phyloP scores from a whole-genome alignment of 1,284 basidiomycete species.

The Porogramme epimiltina region DNA sequence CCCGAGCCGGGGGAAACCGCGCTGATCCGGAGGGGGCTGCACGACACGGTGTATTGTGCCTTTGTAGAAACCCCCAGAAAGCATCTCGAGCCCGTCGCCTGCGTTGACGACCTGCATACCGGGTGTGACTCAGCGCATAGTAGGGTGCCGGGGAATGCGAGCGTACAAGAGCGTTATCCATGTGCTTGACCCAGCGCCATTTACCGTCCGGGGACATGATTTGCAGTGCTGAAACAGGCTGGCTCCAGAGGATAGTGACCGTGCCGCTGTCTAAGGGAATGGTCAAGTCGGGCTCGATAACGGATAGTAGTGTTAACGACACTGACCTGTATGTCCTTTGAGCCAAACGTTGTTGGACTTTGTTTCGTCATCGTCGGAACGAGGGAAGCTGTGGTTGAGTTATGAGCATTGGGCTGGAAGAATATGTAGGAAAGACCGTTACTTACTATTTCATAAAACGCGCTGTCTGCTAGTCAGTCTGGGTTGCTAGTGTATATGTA shows the following conservation, averaged over 20 bases:
- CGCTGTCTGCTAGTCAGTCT: constrained; percentile 9
- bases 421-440: background rate
- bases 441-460: constrained; percentile 40
- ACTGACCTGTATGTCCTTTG: constrained; percentile 40
- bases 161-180: constrained; percentile 57
- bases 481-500: no score
- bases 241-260: constrained; percentile 58
- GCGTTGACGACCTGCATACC: constrained; percentile 46
- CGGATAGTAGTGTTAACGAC: no score
- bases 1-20: constrained; percentile 41
- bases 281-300: background rate
- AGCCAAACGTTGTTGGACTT: constrained; percentile 59
- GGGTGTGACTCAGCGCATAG: no score
- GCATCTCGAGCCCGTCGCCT: constrained; percentile 43
- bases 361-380: constrained; percentile 48
- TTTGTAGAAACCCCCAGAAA: constrained; percentile 48
- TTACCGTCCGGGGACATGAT: constrained; percentile 50
- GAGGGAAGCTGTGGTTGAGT: constrained; percentile 28
- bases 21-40: constrained; percentile 51
- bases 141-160: background rate
- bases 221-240: constrained; percentile 59
- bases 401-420: background rate
- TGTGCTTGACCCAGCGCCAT: constrained; percentile 63
- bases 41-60: constrained; percentile 46
- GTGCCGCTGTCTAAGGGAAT: constrained; percentile 48